phyloP scores from a whole-genome alignment of 306 rosid genomes.

The Neltuma alba region DNA sequence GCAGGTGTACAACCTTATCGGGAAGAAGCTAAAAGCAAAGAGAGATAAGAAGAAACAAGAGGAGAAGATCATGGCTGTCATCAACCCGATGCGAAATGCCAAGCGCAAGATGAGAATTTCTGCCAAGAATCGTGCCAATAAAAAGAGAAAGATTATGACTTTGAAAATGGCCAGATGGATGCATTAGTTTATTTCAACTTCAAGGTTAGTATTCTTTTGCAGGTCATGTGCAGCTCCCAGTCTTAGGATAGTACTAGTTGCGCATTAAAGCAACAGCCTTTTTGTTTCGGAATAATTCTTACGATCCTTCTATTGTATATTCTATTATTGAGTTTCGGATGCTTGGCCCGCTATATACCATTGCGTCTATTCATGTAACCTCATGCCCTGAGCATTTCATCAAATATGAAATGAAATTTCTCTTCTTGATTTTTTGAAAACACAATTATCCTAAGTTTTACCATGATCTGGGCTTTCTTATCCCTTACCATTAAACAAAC shows the following conservation, averaged over 20 bases:
- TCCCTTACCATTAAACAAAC: too few relatives aligned
- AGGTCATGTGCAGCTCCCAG: too few relatives aligned
- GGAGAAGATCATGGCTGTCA: slow-evolving; percentile 86
- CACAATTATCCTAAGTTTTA: not conserved
- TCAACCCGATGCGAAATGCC: slow-evolving; percentile 76
- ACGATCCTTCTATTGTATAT: not conserved
- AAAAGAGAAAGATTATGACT: slow-evolving; percentile 71
- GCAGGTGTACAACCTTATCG: slow-evolving; percentile 56
- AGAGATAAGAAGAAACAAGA: slow-evolving; percentile 81
- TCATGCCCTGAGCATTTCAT: not conserved
- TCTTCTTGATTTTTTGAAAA: not conserved
- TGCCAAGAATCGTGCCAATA: slow-evolving; percentile 77
- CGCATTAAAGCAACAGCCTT: not conserved
- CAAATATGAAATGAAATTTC: not conserved
- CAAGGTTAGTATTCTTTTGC: not conserved
- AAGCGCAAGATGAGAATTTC: slow-evolving; percentile 72
- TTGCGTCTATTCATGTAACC: not conserved
- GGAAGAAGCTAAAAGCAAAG: slow-evolving; percentile 64
- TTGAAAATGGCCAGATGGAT: slow-evolving; percentile 65
- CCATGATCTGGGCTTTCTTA: not conserved
- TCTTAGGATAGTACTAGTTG: not conserved
- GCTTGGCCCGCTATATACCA: not conserved
- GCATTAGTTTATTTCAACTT: slow-evolving; percentile 20
- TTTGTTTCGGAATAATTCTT: not conserved
- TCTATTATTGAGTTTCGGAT: not conserved